A percentile compares a stretch with the other conserved stretches of the same genome.
These are phyloP conservation scores for Candida stauntonica DNA, from an alignment of 805 yeast genomes.

Conservation along the genomic window DNA sequence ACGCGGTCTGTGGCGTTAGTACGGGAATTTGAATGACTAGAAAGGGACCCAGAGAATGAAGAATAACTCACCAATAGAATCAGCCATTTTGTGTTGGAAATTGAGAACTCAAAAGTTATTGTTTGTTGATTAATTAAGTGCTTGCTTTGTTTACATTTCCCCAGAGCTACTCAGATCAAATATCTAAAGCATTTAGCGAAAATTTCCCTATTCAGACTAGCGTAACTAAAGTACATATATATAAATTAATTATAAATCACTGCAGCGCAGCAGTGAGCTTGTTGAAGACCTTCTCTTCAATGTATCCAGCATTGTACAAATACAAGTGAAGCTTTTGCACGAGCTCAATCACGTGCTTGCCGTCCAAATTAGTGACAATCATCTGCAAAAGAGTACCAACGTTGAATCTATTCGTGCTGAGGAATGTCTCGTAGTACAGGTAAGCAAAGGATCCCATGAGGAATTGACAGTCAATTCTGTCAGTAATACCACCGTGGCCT, in stretches of 20 bases:
- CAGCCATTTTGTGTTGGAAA: constrained; percentile 48
- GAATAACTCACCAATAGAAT: constrained; percentile 41
- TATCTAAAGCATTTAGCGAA: background rate
- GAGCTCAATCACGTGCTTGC: constrained; percentile 60
- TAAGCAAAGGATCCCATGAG: constrained; percentile 95
- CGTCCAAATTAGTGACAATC: constrained; percentile 64
- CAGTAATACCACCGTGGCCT: constrained; percentile 98
- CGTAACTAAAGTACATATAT: background rate
- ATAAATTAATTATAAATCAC: background rate
- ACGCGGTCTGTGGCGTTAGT: constrained; percentile 52
- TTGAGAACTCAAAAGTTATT: too few species aligned
- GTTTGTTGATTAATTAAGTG: too few species aligned
- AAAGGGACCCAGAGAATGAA: too few species aligned
- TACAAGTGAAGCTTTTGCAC: constrained; percentile 45
- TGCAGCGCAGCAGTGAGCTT: constrained; percentile 12
- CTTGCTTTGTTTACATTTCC: constrained; percentile 3
- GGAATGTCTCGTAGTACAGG: constrained; percentile 87
- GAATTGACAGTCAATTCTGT: constrained; percentile 96
- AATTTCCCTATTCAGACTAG: background rate
- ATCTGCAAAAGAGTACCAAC: constrained; percentile 74
- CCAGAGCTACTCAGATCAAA: too few species aligned
- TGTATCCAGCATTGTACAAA: constrained; percentile 35
- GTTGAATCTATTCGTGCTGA: constrained; percentile 65
- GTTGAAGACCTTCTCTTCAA: constrained; percentile 32
- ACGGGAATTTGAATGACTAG: too few species aligned